These are phyloP conservation scores for Aspergillus intermedius DNA, from an alignment of 2,329 filamentous ascomycete genomes.

Conservation along the genomic window DNA sequence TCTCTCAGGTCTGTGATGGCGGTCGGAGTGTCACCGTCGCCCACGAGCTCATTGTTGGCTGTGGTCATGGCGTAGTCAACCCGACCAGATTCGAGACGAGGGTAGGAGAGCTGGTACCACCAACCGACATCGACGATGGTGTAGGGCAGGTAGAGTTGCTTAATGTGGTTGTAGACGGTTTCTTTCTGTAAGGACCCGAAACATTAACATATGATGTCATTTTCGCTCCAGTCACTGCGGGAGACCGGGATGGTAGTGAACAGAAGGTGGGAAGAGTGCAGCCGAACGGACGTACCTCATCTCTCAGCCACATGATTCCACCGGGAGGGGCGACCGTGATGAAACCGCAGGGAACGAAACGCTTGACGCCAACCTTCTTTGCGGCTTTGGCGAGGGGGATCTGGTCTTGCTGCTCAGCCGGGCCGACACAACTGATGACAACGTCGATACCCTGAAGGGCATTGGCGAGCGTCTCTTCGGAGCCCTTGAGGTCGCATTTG, in stretches of 20 bases:
- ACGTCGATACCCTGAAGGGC: constrained; percentile 40
- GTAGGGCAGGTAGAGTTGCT: constrained; percentile 45
- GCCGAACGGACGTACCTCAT: constrained; percentile 27
- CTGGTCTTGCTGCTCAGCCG: constrained; percentile 34
- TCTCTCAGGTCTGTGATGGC: constrained; percentile 48
- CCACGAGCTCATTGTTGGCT: constrained; percentile 35
- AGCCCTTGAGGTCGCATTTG: constrained; percentile 37
- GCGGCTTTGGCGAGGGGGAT: constrained; percentile 44
- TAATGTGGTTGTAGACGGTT: constrained; percentile 45
- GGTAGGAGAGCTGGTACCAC: constrained; percentile 50
- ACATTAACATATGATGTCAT: not conserved
- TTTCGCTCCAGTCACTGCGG: not conserved
- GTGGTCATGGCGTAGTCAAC: constrained; percentile 40
- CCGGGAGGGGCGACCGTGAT: constrained; percentile 42
- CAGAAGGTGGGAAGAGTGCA: constrained; percentile 4
- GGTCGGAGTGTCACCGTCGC: constrained; percentile 40
- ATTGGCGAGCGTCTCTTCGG: constrained; percentile 37
- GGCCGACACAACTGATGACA: constrained; percentile 40
- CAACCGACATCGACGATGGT: constrained; percentile 55
- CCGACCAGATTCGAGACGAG: constrained; percentile 40
- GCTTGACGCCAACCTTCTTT: constrained; percentile 44
- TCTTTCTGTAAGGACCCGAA: constrained; percentile 40
- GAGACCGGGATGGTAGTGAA: not conserved
- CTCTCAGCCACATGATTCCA: constrained; percentile 38
- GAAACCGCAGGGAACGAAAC: constrained; percentile 49